Evolutionary conservation across 768 basidiomycete species (phyloP), one percentile per base, ranked within the genome.

Genomic region (Chalciporus chontae): DNA sequence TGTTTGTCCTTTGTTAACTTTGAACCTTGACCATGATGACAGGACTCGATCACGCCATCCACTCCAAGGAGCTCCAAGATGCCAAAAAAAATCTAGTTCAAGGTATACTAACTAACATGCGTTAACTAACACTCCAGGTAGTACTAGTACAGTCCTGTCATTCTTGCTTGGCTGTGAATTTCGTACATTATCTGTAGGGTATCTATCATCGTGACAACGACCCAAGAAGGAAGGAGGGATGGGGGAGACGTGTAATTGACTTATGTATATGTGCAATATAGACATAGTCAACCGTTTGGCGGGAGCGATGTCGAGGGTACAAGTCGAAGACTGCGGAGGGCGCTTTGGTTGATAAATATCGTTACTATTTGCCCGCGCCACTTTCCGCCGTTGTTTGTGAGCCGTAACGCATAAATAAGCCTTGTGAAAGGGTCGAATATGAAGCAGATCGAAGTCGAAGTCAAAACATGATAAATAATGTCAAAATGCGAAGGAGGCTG

Each of bases 51-150:
- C 32, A 37, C 56, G 53, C 55, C 62, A 58, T 58, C 18, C 34
- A 18, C 29, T 31, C 29, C 29, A 9, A 3, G 29, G 26, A n/a
- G n/a, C n/a, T n/a, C n/a, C n/a, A n/a, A n/a, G n/a, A 47, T 51
- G 51, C 49, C 64, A 68, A 64, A 65, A 68, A 65, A 68, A 58
- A 61, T 65, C 64, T 68, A 68, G 47, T 66, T 67, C 64, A 55
- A 65, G 67, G 66, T 68, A 66, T 66, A 66, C 65, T 67, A 49
- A 51, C 50, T 37, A 60, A 63, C 48, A 56, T 63, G 59, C 49
- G 46, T 15, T 50, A 63, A 60, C 55, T 58, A 68, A 61, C 56
- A 64, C 47, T 66, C 67, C 64, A 29, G 49, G 49, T 63, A 50
- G 48, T 65, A 68, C 52, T 66, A 47, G 62, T 65, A 68, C 64